Conservation (phyloP, 202 grass and related monocot species). For the Schoenoplectus triqueter region DNA sequence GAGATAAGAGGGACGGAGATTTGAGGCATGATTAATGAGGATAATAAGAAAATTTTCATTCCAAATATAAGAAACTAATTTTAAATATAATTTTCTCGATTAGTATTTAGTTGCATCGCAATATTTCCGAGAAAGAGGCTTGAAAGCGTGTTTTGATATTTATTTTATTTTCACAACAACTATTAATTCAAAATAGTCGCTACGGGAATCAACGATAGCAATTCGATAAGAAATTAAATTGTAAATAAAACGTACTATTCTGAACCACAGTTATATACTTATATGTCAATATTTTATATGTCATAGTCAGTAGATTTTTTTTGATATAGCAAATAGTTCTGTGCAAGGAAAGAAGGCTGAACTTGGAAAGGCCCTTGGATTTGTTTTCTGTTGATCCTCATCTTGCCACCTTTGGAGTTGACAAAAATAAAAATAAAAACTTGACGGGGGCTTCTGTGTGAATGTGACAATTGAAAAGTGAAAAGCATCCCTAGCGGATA, state of each 20-base stretch:
- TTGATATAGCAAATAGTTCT: neutral
- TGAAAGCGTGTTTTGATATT: neutral
- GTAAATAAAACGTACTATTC: too few species aligned
- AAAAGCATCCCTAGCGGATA: neutral
- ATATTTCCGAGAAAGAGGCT: too few species aligned
- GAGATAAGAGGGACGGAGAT: too few species aligned
- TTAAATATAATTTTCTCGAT: neutral
- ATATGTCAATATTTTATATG: neutral
- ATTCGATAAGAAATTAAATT: neutral
- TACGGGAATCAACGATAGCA: neutral
- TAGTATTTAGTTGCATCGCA: neutral
- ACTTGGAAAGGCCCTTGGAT: too few species aligned
- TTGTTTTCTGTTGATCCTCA: neutral
- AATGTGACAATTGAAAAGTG: slow-evolving; percentile 21
- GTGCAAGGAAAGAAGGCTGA: too few species aligned
- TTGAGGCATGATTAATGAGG: too few species aligned
- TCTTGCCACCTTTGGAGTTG: neutral
- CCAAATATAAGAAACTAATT: too few species aligned
- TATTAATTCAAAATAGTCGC: neutral
- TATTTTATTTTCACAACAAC: neutral
- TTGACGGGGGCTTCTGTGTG: neutral
- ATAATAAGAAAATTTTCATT: too few species aligned
- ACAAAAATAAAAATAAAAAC: neutral
- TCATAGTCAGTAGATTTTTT: neutral
- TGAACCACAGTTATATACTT: neutral